Conservation (phyloP, 139 green algal species). For the Zygnema cylindricum region DNA sequence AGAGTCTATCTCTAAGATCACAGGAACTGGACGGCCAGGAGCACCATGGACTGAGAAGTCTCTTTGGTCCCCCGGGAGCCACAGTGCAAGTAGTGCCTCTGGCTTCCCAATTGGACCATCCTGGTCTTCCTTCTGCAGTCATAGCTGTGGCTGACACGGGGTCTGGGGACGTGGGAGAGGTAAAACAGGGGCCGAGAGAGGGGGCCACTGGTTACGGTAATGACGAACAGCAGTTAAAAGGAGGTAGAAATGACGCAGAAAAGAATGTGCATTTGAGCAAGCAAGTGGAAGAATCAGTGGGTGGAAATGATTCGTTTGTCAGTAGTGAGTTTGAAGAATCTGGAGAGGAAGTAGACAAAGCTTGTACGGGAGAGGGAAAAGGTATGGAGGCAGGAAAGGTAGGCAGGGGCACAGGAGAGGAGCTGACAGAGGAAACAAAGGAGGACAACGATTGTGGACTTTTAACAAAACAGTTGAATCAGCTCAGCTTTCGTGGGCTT, state of each 20-base stretch:
- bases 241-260: no score
- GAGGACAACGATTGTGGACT: no score
- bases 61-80: background rate
- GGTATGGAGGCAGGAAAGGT: no score
- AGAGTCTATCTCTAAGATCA: background rate
- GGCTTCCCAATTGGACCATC: background rate
- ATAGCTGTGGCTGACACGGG: background rate
- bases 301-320: no score
- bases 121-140: background rate
- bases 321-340: no score
- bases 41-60: background rate
- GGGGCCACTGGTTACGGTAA: background rate
- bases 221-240: no score
- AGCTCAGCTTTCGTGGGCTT: background rate
- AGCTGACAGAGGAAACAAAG: no score
- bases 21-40: background rate
- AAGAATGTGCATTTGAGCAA: no score
- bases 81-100: background rate
- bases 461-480: constrained; percentile 1
- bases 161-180: background rate
- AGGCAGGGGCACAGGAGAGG: no score
- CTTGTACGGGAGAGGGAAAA: no score
- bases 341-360: no score
- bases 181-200: background rate
- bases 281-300: no score